phyloP scores from a whole-genome alignment of 2,329 filamentous ascomycete species.

The Pseudocercospora eumusae region DNA sequence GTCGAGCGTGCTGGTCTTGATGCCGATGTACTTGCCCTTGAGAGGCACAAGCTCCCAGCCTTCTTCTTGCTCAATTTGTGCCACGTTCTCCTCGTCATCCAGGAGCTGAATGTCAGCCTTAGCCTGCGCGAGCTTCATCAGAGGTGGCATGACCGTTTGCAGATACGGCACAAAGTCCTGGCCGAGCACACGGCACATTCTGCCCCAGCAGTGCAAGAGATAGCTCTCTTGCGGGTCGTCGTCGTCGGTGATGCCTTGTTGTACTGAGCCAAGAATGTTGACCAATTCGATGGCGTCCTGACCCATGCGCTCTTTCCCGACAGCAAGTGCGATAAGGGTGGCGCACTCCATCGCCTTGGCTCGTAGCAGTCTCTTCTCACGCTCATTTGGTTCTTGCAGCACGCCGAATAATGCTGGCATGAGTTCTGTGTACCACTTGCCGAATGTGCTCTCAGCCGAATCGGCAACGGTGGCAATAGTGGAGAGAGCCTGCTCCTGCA shows the following conservation, averaged over 20 bases:
- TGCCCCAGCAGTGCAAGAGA: conserved; percentile 97
- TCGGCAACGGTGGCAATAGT: conserved; percentile 99
- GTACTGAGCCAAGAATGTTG: conserved; percentile 82
- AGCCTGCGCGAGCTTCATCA: conserved; percentile 85
- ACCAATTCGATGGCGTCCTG: conserved; percentile 84
- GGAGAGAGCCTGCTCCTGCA: conserved; percentile 95
- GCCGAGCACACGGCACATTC: conserved; percentile 94
- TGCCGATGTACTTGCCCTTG: conserved; percentile 97
- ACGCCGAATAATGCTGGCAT: conserved; percentile 95
- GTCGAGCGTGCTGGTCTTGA: conserved; percentile 93
- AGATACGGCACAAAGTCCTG: conserved; percentile 91
- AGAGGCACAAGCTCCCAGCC: conserved; percentile 97
- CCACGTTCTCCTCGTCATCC: conserved; percentile 91
- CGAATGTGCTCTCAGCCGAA: conserved; percentile 91
- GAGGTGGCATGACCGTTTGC: conserved; percentile 87
- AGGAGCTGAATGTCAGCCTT: conserved; percentile 97
- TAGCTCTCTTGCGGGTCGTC: conserved; percentile 97
- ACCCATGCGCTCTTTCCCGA: conserved; percentile 89
- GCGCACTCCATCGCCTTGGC: conserved; percentile 99
- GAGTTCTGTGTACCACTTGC: conserved; percentile 90
- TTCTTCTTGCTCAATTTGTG: conserved; percentile 89
- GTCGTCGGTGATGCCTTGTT: conserved; percentile 79
- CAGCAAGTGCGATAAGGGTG: conserved; percentile 90
- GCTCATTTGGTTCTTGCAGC: conserved; percentile 83
- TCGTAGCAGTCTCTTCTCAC: conserved; percentile 85